Evolutionary conservation across 371 early-diverging fungal genomes (phyloP).

Genomic region (Phascolomyces articulosus): DNA sequence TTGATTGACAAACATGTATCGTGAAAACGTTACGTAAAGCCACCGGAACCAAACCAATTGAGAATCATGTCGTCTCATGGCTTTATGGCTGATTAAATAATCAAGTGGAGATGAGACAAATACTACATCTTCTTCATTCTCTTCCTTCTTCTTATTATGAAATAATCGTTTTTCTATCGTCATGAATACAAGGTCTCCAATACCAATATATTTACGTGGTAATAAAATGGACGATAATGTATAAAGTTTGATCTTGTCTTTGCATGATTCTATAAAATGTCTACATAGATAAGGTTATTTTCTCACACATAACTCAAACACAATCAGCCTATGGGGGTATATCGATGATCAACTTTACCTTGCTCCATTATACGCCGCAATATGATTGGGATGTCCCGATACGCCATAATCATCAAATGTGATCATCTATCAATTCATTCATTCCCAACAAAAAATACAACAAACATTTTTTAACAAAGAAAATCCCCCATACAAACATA

Average conservation of each 20-base stretch:
- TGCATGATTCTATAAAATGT: neutral
- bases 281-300: neutral
- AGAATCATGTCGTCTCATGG: constrained; percentile 87
- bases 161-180: constrained; percentile 6
- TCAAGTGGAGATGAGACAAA: constrained; percentile 60
- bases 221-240: constrained; percentile 65
- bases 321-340: too few relatives aligned
- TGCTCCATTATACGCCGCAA: constrained; percentile 79
- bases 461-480: neutral
- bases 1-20: constrained; percentile 92
- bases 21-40: constrained; percentile 90
- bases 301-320: too few relatives aligned
- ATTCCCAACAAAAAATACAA: too few relatives aligned
- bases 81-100: constrained; percentile 55
- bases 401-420: constrained; percentile 96
- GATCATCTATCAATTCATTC: constrained; percentile 60
- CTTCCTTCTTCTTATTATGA: neutral
- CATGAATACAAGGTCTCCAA: constrained; percentile 55
- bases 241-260: constrained; percentile 45
- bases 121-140: constrained; percentile 22
- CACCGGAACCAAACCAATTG: constrained; percentile 98
- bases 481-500: neutral
- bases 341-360: constrained; percentile 50
- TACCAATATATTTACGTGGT: constrained; percentile 78
- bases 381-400: constrained; percentile 95